Base-by-base conservation (phyloP, 1,284 basidiomycete species). In the Apiotrichum porosum region DNA sequence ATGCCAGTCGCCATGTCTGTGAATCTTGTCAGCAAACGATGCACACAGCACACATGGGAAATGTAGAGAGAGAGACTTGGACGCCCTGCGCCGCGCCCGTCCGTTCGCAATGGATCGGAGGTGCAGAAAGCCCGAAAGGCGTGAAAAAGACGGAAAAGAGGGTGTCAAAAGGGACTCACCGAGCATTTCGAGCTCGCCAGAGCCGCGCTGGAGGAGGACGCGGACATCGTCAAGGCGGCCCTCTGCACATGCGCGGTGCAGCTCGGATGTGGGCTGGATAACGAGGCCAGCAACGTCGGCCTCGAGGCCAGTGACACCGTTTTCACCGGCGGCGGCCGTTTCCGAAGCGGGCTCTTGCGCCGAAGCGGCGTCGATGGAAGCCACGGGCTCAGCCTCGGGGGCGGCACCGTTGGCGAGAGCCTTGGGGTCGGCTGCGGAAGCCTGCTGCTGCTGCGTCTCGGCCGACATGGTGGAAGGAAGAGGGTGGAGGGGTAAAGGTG, bases 1-100 rank as follows among this genome's bases (percentile, higher is more conserved):
- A 68, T 68, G 8, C 71, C 72, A 19, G 68, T 70, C 34, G 54
- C 56, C 17, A 58, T 46, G 53, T 72, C 68, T 69, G 51, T 13
- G 35, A n/a, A 14, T 33, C 12, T 30, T 14, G 47, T 49, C 33
- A 50, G 48, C 31, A 40, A 48, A 31, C 24, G n/a, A n/a, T n/a
- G n/a, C n/a, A n/a, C n/a, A n/a, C n/a, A n/a, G n/a, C 35, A 13
- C 19, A 24, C 30, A 21, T 37, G 36, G 37, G n/a, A n/a, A n/a
- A n/a, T n/a, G n/a, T n/a, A n/a, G n/a, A n/a, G n/a, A n/a, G n/a
- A n/a, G n/a, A n/a, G n/a, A n/a, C n/a, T n/a, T n/a, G n/a, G n/a
- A n/a, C n/a, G n/a, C n/a, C n/a, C n/a, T n/a, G n/a, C n/a, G n/a
- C n/a, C n/a, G n/a, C n/a, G n/a, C n/a, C n/a, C n/a, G n/a, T n/a